These are phyloP conservation scores for Dactylellina sp. DNA, from an alignment of 2,329 filamentous ascomycete species.

Conservation along the genomic window DNA sequence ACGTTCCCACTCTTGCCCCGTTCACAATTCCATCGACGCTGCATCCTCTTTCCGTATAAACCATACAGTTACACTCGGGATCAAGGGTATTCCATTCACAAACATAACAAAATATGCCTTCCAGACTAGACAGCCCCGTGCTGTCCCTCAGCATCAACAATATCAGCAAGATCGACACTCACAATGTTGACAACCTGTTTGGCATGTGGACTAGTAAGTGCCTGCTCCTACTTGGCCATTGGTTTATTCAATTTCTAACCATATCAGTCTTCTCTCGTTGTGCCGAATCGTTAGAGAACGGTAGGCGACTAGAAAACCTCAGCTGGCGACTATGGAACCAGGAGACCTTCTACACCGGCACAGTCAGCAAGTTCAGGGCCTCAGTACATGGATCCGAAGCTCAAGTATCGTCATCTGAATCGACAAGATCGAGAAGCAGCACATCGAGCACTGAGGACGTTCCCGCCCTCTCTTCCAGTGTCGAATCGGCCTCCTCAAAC, in stretches of 20 bases:
- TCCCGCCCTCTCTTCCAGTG: conserved; percentile 80
- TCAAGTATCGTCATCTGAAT: conserved; percentile 24
- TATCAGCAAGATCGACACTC: conserved; percentile 93
- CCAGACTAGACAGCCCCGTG: conserved; percentile 83
- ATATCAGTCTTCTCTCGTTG: conserved; percentile 87
- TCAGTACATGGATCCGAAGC: conserved; percentile 28
- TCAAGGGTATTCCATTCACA: conserved; percentile 3
- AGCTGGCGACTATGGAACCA: conserved; percentile 96
- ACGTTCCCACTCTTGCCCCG: conserved; percentile 53
- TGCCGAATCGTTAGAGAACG: conserved; percentile 92
- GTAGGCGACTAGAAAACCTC: conserved; percentile 90
- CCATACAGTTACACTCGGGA: conserved; percentile 13
- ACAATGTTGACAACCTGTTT: conserved; percentile 90
- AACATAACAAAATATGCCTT: conserved; percentile 74
- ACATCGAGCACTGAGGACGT: conserved; percentile 69
- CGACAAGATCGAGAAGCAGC: conserved; percentile 60
- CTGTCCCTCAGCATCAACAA: conserved; percentile 90
- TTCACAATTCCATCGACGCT: conserved; percentile 6
- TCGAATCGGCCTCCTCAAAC: conserved; percentile 77
- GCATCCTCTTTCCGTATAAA: conserved; percentile 10
- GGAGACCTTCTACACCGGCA: conserved; percentile 78
- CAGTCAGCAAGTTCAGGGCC: conserved; percentile 46
- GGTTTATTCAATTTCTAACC: conserved; percentile 32
- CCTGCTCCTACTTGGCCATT: conserved; percentile 6
- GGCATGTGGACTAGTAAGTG: conserved; percentile 95